phyloP scores from a whole-genome alignment of 768 basidiomycete genomes.

The Suillus plorans region DNA sequence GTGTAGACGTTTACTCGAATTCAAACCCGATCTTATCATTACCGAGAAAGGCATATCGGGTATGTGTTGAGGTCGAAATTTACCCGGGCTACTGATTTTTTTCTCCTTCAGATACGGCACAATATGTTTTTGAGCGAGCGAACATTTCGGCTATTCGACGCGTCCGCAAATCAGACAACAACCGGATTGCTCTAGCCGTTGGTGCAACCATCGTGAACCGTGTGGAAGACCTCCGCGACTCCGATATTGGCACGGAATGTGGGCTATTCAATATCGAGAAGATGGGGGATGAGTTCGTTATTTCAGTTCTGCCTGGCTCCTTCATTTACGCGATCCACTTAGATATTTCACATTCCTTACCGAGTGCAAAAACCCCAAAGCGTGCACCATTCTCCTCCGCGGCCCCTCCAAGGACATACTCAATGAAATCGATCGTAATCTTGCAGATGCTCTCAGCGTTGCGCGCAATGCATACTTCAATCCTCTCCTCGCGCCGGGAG shows the following conservation, averaged over 20 bases:
- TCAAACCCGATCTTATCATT: conserved; percentile 92
- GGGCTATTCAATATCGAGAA: conserved; percentile 98
- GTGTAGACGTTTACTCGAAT: conserved; percentile 83
- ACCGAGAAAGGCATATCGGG: conserved; percentile 99
- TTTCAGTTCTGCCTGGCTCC: conserved; percentile 1
- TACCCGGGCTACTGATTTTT: not conserved
- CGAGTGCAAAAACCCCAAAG: conserved; percentile 88
- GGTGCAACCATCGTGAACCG: conserved; percentile 98
- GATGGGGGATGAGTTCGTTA: conserved; percentile 84
- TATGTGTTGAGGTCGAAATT: conserved; percentile 33
- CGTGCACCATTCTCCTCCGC: conserved; percentile 96
- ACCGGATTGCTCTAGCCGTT: conserved; percentile 93
- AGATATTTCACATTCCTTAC: conserved; percentile 98
- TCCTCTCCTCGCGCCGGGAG: conserved; percentile 90
- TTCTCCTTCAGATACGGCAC: conserved; percentile 75
- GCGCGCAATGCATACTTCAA: conserved; percentile 97
- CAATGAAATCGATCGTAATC: conserved; percentile 96
- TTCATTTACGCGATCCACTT: conserved; percentile 4
- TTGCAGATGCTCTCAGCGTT: conserved; percentile 96
- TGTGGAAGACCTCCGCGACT: conserved; percentile 89
- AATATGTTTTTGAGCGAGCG: conserved; percentile 83
- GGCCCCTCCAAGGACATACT: conserved; percentile 98
- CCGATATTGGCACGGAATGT: conserved; percentile 90
- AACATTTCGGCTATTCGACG: conserved; percentile 93
- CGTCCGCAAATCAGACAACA: conserved; percentile 99